Percentiles rank a stretch among this genome's conserved stretches.
These are phyloP conservation scores for Chlamydomonas schloesseri DNA, from an alignment of 139 green algal genomes.

Conservation along the genomic window DNA sequence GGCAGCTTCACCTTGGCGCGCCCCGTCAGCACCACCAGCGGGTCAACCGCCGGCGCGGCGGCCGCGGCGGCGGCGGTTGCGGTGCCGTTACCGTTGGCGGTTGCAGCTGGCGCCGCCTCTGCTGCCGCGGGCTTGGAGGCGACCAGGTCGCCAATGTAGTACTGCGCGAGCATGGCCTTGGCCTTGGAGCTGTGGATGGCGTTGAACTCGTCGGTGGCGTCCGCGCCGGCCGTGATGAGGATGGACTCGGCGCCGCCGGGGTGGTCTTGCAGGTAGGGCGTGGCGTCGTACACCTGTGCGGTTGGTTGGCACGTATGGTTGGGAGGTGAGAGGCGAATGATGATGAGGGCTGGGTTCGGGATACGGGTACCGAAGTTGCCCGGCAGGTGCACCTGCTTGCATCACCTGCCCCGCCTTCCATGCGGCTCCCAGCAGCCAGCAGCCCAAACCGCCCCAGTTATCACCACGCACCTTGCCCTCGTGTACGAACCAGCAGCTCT, in stretches of 20 bases:
- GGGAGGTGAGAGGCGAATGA: background rate
- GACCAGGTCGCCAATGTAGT: conserved; percentile 85
- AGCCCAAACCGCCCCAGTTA: too few relatives aligned
- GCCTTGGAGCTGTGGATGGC: conserved; percentile 87
- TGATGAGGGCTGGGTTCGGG: background rate
- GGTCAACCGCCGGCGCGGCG: background rate
- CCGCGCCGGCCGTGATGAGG: conserved; percentile 73
- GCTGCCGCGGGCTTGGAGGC: conserved; percentile 25
- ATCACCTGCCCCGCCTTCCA: too few relatives aligned
- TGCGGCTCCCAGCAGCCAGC: too few relatives aligned
- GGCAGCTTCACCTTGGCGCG: conserved; percentile 84
- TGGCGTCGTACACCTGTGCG: conserved; percentile 93
- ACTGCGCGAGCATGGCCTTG: conserved; percentile 86
- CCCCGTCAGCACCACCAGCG: conserved; percentile 82
- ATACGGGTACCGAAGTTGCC: too few relatives aligned
- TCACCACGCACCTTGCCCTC: conserved; percentile 84
- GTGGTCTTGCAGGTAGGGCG: conserved; percentile 93
- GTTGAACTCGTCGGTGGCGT: conserved; percentile 93
- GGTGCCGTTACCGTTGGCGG: conserved; percentile 2
- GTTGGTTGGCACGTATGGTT: background rate
- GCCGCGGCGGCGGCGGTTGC: background rate
- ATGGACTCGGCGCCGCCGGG: conserved; percentile 91
- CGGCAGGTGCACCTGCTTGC: too few relatives aligned
- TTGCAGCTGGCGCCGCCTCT: too few relatives aligned
- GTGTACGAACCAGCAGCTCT: conserved; percentile 94